These are phyloP conservation scores for Monosporozyma yasuniensis DNA, from an alignment of 805 yeast species.

Conservation along the genomic window DNA sequence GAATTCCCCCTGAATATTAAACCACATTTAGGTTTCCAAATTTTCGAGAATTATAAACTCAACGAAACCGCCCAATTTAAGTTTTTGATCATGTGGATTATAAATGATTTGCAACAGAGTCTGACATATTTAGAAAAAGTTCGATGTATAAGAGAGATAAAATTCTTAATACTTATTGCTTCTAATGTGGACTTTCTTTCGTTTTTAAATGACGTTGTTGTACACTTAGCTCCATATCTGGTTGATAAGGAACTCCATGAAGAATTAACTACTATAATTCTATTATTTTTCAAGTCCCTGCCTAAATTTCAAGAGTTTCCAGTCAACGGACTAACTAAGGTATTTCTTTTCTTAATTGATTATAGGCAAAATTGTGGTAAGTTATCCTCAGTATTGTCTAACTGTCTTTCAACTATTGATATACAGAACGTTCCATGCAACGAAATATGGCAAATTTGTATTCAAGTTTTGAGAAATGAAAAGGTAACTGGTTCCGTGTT, in stretches of 20 bases:
- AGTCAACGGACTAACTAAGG: not conserved
- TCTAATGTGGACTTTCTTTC: slow-evolving; percentile 6
- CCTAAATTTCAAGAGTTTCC: not conserved
- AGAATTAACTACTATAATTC: slow-evolving; percentile 12
- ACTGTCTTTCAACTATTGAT: not conserved
- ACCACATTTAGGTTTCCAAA: slow-evolving; percentile 4
- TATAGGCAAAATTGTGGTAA: not conserved
- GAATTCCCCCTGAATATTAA: slow-evolving; percentile 15
- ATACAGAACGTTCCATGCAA: not conserved
- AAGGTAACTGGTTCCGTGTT: not conserved
- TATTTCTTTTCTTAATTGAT: slow-evolving; percentile 11
- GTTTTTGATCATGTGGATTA: slow-evolving; percentile 13
- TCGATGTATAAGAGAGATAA: slow-evolving; percentile 14
- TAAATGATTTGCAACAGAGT: slow-evolving; percentile 14
- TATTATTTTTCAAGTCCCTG: slow-evolving; percentile 3
- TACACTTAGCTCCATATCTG: slow-evolving; percentile 9
- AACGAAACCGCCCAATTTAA: slow-evolving; percentile 5
- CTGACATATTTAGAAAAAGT: slow-evolving; percentile 6
- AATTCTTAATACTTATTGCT: slow-evolving; percentile 11
- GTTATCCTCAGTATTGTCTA: not conserved
- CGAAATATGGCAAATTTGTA: not conserved
- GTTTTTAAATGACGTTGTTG: slow-evolving; percentile 5
- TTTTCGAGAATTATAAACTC: slow-evolving; percentile 5
- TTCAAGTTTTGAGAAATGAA: not conserved
- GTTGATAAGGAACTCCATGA: slow-evolving; percentile 7